Evolutionary conservation across 1,284 basidiomycete species (phyloP), one percentile per base, ranked within the genome.

Genomic region (Irpex lacteus): DNA sequence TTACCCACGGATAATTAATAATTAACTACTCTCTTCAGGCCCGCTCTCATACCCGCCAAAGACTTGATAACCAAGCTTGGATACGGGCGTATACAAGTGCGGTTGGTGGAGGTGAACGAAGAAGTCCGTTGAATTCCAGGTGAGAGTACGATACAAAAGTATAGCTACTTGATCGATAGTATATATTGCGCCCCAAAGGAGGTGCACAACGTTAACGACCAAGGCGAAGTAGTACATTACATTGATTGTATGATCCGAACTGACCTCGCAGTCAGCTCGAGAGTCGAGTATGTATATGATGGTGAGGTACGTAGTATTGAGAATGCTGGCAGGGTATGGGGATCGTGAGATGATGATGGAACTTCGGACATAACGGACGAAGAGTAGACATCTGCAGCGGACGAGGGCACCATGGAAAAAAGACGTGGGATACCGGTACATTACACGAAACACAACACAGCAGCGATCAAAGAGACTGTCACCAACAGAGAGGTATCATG

Each of bases 191-290:
- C 26, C 15, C 40, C 40, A 5, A 4, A 44, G 5, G 26, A 26
- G 26, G 26, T 26, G 15, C 40, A 44, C 15, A 44, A 44, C 40
- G 15, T 3, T 4, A 56, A 34, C 54, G 34, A 34, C n/a, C 19
- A 34, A 72, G 70, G 67, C 63, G 67, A 70, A 67, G 69, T 74
- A 71, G 70, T 74, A 74, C 71, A 72, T 70, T 73, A 73, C 72
- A 72, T 69, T 67, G 67, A 61, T 50, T 63, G 55, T 60, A 63
- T 15, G 15, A 15, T 44, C 40, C 8, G 15, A 44, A 4, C 26
- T 26, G 26, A 26, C 26, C 26, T 26, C 26, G 26, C 26, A 26
- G 26, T 26, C 26, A 26, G 26, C 26, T 26, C 26, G 26, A 26
- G 26, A 26, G 26, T 26, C 26, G 40, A 9, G 15, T 44, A 44